Percentiles rank a stretch among this genome's conserved stretches.
Conservation (phyloP, 23 red algal genomes). For the Agarophyton chilense region DNA sequence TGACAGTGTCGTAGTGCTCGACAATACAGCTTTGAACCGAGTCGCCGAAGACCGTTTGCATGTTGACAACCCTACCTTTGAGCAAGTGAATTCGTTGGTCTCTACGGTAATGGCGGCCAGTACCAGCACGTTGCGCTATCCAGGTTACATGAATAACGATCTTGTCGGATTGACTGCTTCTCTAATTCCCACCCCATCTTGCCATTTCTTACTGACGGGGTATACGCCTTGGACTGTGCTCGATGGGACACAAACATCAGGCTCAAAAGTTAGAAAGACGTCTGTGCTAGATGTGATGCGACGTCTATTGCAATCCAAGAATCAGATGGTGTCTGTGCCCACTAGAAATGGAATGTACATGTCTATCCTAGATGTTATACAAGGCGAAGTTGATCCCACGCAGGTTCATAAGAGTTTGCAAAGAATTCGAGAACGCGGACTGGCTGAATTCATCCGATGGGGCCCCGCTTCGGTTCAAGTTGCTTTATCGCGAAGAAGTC, state of each 20-base stretch:
- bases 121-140: conserved; percentile 92
- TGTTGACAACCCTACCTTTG: conserved; percentile 90
- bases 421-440: conserved; percentile 89
- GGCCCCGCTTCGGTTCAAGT: conserved; percentile 92
- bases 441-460: conserved; percentile 86
- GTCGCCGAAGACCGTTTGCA: conserved; percentile 92
- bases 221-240: conserved; percentile 96
- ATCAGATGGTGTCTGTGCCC: conserved; percentile 94
- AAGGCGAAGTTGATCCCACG: conserved; percentile 94
- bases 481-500: conserved; percentile 77
- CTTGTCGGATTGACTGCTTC: conserved; percentile 86
- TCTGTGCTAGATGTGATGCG: conserved; percentile 98
- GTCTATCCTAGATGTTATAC: conserved; percentile 93
- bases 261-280: conserved; percentile 89
- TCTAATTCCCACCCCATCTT: conserved; percentile 90
- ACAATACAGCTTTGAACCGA: conserved; percentile 96
- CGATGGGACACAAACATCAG: conserved; percentile 79
- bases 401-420: conserved; percentile 96
- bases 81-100: conserved; percentile 95
- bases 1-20: conserved; percentile 91
- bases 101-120: conserved; percentile 97
- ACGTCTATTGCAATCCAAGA: conserved; percentile 91
- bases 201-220: conserved; percentile 95
- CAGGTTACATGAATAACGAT: conserved; percentile 98
- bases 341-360: conserved; percentile 89